phyloP scores from a whole-genome alignment of 1,139 yeast species.

The Geotrichum carabidarum region DNA sequence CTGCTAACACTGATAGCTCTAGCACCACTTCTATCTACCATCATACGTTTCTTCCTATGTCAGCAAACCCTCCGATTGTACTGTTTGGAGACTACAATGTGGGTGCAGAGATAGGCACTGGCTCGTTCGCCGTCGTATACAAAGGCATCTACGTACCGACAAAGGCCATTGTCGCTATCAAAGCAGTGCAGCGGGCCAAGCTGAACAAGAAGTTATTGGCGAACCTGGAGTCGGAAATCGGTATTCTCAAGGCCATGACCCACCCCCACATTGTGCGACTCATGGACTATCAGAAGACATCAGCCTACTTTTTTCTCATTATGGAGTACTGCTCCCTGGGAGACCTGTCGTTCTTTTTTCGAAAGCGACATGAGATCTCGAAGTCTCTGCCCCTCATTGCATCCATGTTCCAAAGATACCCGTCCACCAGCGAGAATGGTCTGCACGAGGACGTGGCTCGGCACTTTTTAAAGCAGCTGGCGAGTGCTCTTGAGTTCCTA shows the following conservation, averaged over 20 bases:
- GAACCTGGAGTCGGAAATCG: slow-evolving; percentile 84
- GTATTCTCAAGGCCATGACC: slow-evolving; percentile 75
- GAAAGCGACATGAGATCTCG: slow-evolving; percentile 65
- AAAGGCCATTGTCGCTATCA: slow-evolving; percentile 70
- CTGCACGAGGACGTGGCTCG: slow-evolving; percentile 71
- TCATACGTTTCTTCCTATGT: neutral
- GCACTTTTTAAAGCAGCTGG: slow-evolving; percentile 80
- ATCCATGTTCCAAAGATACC: slow-evolving; percentile 71
- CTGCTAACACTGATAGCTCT: neutral
- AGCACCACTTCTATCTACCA: neutral
- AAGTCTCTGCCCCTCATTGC: slow-evolving; percentile 75
- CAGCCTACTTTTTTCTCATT: slow-evolving; percentile 78
- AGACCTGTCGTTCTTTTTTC: slow-evolving; percentile 80
- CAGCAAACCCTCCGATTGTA: slow-evolving; percentile 1
- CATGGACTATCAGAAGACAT: slow-evolving; percentile 74
- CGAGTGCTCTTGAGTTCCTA: slow-evolving; percentile 76
- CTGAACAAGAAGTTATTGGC: slow-evolving; percentile 81
- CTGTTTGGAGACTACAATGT: slow-evolving; percentile 39
- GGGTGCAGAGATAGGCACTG: slow-evolving; percentile 85
- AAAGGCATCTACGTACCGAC: slow-evolving; percentile 51
- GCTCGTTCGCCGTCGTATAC: slow-evolving; percentile 92
- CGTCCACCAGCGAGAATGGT: slow-evolving; percentile 74
- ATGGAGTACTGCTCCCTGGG: slow-evolving; percentile 98
- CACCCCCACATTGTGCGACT: slow-evolving; percentile 91
- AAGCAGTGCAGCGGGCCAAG: slow-evolving; percentile 77